Conservation (phyloP, 805 yeast genomes). For the Lachancea cidri region DNA sequence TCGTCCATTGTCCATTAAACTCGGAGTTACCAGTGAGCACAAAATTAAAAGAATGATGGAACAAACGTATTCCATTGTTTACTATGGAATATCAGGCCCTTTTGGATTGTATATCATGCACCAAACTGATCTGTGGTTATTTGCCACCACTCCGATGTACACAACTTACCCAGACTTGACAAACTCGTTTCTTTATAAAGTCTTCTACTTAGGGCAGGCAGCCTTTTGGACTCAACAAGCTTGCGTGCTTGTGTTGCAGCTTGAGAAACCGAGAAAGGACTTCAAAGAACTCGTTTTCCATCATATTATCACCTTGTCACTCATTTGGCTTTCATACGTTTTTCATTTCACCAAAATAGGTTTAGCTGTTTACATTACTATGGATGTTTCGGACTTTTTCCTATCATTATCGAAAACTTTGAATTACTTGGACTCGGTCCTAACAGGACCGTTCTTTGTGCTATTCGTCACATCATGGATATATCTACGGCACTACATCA, state of each 20-base stretch:
- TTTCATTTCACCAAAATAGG: constrained; percentile 98
- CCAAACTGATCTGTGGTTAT: constrained; percentile 80
- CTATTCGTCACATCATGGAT: constrained; percentile 75
- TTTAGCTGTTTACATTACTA: constrained; percentile 79
- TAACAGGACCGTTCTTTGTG: constrained; percentile 60
- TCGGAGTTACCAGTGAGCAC: constrained; percentile 33
- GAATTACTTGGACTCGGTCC: constrained; percentile 69
- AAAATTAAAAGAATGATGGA: constrained; percentile 84
- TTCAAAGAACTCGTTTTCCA: constrained; percentile 87
- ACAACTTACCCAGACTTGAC: constrained; percentile 75
- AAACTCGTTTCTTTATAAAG: constrained; percentile 64
- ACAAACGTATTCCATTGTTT: constrained; percentile 79
- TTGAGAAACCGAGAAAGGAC: constrained; percentile 95
- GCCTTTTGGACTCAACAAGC: constrained; percentile 98
- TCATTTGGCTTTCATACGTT: constrained; percentile 81
- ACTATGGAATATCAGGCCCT: constrained; percentile 78
- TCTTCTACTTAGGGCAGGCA: constrained; percentile 86
- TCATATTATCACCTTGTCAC: constrained; percentile 83
- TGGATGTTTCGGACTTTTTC: constrained; percentile 94
- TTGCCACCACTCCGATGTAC: constrained; percentile 79
- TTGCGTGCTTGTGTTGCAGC: constrained; percentile 69
- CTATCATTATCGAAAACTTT: constrained; percentile 79
- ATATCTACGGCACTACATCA: constrained; percentile 83
- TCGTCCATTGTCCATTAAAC: constrained; percentile 64
- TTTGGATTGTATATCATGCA: constrained; percentile 87